A percentile compares a stretch with the other conserved stretches of the same genome.
phyloP scores from a whole-genome alignment of 2,329 filamentous ascomycete species.

The Pseudocercospora crystallina region DNA sequence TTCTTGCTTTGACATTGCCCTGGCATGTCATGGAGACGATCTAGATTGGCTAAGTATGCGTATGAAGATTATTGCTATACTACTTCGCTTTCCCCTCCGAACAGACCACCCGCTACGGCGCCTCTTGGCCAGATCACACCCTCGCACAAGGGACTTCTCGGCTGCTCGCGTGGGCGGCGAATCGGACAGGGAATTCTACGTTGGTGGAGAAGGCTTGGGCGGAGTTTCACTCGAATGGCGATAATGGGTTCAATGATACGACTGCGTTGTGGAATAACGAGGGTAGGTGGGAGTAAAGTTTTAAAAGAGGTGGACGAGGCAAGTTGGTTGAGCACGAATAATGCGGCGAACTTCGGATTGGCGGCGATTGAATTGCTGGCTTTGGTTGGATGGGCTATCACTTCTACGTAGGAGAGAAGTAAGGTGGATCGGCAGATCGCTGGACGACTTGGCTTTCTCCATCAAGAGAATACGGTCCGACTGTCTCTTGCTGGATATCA shows the following conservation, averaged over 20 bases:
- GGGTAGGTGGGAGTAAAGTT: conserved; percentile 46
- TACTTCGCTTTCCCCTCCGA: conserved; percentile 52
- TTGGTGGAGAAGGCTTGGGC: conserved; percentile 55
- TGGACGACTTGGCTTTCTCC: too few relatives aligned
- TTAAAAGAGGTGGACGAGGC: conserved; percentile 56
- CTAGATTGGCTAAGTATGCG: too few relatives aligned
- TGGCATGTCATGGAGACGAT: too few relatives aligned
- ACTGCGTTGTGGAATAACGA: conserved; percentile 39
- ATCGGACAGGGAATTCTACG: conserved; percentile 45
- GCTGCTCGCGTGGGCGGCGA: conserved; percentile 56
- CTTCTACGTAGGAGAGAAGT: too few relatives aligned
- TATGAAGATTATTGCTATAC: conserved; percentile 56
- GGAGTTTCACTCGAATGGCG: conserved; percentile 53
- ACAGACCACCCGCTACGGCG: conserved; percentile 56
- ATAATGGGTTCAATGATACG: conserved; percentile 3
- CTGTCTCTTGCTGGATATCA: too few relatives aligned
- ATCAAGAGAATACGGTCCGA: too few relatives aligned
- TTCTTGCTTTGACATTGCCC: too few relatives aligned
- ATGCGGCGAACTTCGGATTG: conserved; percentile 57
- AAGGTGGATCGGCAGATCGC: too few relatives aligned
- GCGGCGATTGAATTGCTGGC: conserved; percentile 59
- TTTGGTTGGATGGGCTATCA: neutral
- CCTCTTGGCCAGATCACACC: conserved; percentile 44
- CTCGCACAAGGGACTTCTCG: conserved; percentile 60
- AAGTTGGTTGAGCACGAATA: conserved; percentile 58